phyloP scores from a whole-genome alignment of 306 rosid species.

The Citrullus mucosospermus region DNA sequence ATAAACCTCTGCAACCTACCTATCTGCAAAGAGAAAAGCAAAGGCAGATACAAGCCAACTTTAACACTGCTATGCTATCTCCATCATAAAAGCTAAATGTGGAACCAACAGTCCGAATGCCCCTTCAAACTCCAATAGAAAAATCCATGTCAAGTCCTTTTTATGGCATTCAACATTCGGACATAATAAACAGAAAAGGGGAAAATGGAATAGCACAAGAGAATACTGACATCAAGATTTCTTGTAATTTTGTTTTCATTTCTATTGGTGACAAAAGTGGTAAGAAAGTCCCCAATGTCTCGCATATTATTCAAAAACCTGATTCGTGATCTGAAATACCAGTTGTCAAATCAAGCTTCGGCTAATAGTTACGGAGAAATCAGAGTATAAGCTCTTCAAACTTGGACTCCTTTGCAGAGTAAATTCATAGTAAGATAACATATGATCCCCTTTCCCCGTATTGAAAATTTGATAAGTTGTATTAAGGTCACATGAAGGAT shows the following conservation, averaged over 20 bases:
- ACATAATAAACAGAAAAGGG: neutral
- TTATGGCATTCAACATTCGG: neutral
- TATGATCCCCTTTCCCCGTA: neutral
- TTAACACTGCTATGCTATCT: neutral
- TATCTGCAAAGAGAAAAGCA: neutral
- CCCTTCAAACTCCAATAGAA: neutral
- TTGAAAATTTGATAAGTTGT: neutral
- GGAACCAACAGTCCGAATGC: neutral
- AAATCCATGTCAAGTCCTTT: neutral
- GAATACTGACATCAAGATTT: neutral
- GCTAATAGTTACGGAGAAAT: neutral
- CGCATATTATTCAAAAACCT: neutral
- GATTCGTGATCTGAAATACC: neutral
- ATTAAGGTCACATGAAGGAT: neutral
- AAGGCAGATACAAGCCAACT: neutral
- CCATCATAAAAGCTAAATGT: neutral
- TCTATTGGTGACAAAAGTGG: neutral
- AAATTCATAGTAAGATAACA: neutral
- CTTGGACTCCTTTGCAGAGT: neutral
- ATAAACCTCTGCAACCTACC: neutral
- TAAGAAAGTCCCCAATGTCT: neutral
- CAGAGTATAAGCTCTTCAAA: neutral
- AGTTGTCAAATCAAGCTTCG: neutral
- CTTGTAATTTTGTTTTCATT: neutral
- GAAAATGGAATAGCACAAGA: neutral